These are phyloP conservation scores for Blumeriella jaapii DNA, from an alignment of 2,329 filamentous ascomycete genomes.

Conservation along the genomic window DNA sequence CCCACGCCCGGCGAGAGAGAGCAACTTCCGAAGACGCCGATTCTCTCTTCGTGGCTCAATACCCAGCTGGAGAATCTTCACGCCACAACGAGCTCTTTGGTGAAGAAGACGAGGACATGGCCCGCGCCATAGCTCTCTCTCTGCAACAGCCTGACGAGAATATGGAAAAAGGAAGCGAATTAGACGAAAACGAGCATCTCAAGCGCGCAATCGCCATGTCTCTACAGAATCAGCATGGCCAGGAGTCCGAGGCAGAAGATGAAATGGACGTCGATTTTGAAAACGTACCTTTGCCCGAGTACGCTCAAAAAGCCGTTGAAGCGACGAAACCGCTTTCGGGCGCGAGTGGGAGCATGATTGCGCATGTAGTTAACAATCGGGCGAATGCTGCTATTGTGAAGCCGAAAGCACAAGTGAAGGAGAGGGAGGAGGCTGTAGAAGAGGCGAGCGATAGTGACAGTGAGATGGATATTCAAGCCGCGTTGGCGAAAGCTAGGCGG, in stretches of 20 bases:
- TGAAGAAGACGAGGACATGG: constrained; percentile 53
- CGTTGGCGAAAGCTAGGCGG: constrained; percentile 64
- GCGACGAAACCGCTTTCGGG: constrained; percentile 39
- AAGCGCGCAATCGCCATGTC: constrained; percentile 77
- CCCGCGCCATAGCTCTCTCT: constrained; percentile 73
- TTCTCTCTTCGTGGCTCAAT: constrained; percentile 24
- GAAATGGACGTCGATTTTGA: constrained; percentile 34
- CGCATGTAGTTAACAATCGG: constrained; percentile 63
- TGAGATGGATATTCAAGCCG: constrained; percentile 69
- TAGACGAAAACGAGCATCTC: constrained; percentile 63
- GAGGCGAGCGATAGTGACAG: constrained; percentile 54
- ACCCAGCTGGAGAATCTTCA: constrained; percentile 8
- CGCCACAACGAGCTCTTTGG: constrained; percentile 9
- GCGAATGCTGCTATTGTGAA: constrained; percentile 49
- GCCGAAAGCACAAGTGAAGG: no score
- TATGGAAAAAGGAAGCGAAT: constrained; percentile 28
- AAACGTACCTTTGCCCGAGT: constrained; percentile 41
- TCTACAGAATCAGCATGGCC: constrained; percentile 49
- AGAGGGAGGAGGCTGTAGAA: constrained; percentile 25
- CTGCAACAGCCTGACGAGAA: constrained; percentile 38
- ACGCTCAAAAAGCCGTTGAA: constrained; percentile 43
- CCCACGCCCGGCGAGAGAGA: constrained; percentile 2
- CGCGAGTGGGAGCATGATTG: constrained; percentile 50
- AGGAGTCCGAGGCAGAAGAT: constrained; percentile 20
- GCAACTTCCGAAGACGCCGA: constrained; percentile 16